phyloP scores from a whole-genome alignment of 2,329 filamentous ascomycete species.

The Blastomyces percursus region DNA sequence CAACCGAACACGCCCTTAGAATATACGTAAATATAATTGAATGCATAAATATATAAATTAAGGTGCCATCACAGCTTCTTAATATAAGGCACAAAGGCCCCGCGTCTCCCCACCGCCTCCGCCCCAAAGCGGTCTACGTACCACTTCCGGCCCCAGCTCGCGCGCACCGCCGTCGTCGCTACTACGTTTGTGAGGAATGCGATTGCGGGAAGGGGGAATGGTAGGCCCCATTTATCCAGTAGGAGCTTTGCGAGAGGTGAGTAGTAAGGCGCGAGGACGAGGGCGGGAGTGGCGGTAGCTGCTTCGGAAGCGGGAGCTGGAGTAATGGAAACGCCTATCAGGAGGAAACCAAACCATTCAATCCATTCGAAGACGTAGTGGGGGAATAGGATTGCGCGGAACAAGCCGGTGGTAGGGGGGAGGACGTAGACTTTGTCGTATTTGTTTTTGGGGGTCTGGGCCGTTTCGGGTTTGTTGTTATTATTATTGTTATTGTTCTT shows the following conservation, averaged over 20 bases:
- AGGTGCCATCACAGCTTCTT: constrained; percentile 23
- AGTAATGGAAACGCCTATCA: constrained; percentile 37
- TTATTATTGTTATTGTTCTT: constrained; percentile 30
- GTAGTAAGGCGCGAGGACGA: constrained; percentile 29
- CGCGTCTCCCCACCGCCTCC: constrained; percentile 63
- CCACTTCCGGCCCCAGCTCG: constrained; percentile 71
- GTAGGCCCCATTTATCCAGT: constrained; percentile 22
- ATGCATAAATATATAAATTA: neutral
- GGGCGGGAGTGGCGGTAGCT: constrained; percentile 14
- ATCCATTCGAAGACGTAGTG: constrained; percentile 97
- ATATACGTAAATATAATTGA: neutral
- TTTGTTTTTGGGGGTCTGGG: constrained; percentile 32
- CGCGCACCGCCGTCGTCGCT: constrained; percentile 78
- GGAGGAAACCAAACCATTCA: constrained; percentile 85
- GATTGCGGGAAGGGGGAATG: constrained; percentile 60
- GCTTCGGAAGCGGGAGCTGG: constrained; percentile 4
- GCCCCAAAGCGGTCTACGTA: constrained; percentile 80
- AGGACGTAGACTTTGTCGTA: constrained; percentile 80
- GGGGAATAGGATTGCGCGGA: constrained; percentile 72
- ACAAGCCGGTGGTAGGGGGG: constrained; percentile 68
- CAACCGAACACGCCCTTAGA: too few relatives aligned
- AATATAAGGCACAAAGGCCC: constrained; percentile 58
- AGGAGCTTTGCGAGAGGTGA: constrained; percentile 21
- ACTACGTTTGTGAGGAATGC: constrained; percentile 80
- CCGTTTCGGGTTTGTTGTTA: constrained; percentile 26